Evolutionary conservation across 2,329 filamentous ascomycete species (phyloP).

Genomic region (Aspergillus ustus): DNA sequence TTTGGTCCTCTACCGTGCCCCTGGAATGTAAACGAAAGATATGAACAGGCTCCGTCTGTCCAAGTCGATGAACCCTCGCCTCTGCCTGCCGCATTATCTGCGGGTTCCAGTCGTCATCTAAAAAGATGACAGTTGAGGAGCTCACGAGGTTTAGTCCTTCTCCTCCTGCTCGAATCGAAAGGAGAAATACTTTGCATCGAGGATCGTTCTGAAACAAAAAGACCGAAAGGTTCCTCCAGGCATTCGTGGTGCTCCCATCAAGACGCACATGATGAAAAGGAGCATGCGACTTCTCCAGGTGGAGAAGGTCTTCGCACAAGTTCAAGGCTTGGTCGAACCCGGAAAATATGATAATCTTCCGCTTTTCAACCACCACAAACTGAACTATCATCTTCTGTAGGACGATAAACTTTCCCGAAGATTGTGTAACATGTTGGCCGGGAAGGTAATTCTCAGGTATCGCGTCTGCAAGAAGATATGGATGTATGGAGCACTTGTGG

Average conservation of each 20-base stretch:
- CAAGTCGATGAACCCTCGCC: slow-evolving; percentile 59
- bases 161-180: slow-evolving; percentile 61
- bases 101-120: slow-evolving; percentile 62
- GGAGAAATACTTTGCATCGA: slow-evolving; percentile 58
- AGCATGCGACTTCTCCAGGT: slow-evolving; percentile 48
- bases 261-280: slow-evolving; percentile 54
- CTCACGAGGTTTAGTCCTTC: slow-evolving; percentile 60
- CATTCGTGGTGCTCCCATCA: slow-evolving; percentile 55
- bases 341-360: slow-evolving; percentile 62
- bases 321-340: slow-evolving; percentile 58
- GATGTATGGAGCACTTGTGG: slow-evolving; percentile 55
- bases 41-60: slow-evolving; percentile 58
- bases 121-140: slow-evolving; percentile 60
- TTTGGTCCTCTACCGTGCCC: slow-evolving; percentile 63
- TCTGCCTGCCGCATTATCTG: slow-evolving; percentile 60
- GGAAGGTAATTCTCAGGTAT: slow-evolving; percentile 48
- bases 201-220: slow-evolving; percentile 57
- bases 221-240: slow-evolving; percentile 57
- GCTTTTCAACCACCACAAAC: slow-evolving; percentile 26
- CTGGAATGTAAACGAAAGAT: slow-evolving; percentile 62
- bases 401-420: slow-evolving; percentile 62
- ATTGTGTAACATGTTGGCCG: slow-evolving; percentile 54
- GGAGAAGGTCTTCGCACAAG: slow-evolving; percentile 57
- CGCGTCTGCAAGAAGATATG: slow-evolving; percentile 55
- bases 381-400: slow-evolving; percentile 50